Evolutionary conservation across 2,329 filamentous ascomycete species (phyloP).

Genomic region (Dryadomyces quercivorus): DNA sequence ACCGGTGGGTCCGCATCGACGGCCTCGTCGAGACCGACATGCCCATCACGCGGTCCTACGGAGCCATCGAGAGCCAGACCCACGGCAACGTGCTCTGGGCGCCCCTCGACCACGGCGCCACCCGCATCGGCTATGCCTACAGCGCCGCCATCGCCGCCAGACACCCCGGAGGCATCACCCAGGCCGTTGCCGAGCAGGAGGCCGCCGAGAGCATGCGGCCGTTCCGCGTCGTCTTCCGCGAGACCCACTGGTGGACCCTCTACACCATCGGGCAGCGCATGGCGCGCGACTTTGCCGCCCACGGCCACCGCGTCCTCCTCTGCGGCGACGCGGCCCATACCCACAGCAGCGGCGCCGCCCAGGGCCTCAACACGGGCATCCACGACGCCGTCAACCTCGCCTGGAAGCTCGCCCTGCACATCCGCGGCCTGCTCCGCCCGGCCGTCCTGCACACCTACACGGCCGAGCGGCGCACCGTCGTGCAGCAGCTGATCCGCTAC

Average conservation of each 20-base stretch:
- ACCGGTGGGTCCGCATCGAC: slow-evolving; percentile 42
- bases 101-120: slow-evolving; percentile 37
- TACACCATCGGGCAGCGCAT: slow-evolving; percentile 40
- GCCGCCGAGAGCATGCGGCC: slow-evolving; percentile 30
- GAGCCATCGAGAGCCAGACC: slow-evolving; percentile 31
- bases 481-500: slow-evolving; percentile 25
- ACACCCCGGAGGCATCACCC: slow-evolving; percentile 20
- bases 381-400: slow-evolving; percentile 42
- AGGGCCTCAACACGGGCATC: slow-evolving; percentile 44
- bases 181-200: slow-evolving; percentile 41
- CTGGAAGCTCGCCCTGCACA: slow-evolving; percentile 28
- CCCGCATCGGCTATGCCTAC: slow-evolving; percentile 40
- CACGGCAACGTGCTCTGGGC: slow-evolving; percentile 45
- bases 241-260: slow-evolving; percentile 43
- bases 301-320: slow-evolving; percentile 34
- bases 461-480: slow-evolving; percentile 23
- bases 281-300: slow-evolving; percentile 43
- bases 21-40: slow-evolving; percentile 35
- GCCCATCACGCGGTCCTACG: slow-evolving; percentile 33
- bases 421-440: slow-evolving; percentile 7
- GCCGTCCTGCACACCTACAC: slow-evolving; percentile 26
- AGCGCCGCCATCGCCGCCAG: slow-evolving; percentile 26
- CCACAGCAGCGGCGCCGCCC: slow-evolving; percentile 50
- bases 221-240: slow-evolving; percentile 27
- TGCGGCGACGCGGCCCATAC: slow-evolving; percentile 39